Conservation (phyloP, 2,329 filamentous ascomycete genomes). For the Dothistroma septosporum region DNA sequence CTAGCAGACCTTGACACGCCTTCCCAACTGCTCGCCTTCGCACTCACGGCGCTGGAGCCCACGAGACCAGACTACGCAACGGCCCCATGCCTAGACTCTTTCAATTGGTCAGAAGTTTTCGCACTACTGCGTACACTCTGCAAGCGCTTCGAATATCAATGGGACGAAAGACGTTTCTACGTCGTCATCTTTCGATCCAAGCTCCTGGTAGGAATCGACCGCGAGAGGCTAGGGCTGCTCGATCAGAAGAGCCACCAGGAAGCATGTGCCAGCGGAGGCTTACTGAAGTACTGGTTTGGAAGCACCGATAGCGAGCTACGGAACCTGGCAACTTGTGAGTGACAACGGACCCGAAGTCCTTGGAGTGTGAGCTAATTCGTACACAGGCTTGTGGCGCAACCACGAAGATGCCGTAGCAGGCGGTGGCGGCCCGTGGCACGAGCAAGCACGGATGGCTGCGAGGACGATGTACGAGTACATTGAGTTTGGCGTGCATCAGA, state of each 20-base stretch:
- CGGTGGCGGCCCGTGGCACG: conserved; percentile 55
- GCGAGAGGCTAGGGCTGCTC: conserved; percentile 63
- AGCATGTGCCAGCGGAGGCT: conserved; percentile 71
- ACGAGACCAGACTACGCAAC: conserved; percentile 70
- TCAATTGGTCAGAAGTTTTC: conserved; percentile 71
- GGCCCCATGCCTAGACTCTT: conserved; percentile 65
- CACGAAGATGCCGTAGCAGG: conserved; percentile 58
- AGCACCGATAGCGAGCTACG: conserved; percentile 62
- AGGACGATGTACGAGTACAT: conserved; percentile 44
- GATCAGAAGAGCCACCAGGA: conserved; percentile 78
- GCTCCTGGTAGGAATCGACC: conserved; percentile 64
- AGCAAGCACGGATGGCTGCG: conserved; percentile 49
- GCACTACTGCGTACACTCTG: conserved; percentile 50
- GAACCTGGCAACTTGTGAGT: conserved; percentile 70
- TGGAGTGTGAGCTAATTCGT: conserved; percentile 3
- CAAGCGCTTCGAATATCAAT: conserved; percentile 12
- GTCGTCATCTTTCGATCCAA: conserved; percentile 78
- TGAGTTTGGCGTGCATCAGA: conserved; percentile 37
- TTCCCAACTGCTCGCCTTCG: conserved; percentile 66
- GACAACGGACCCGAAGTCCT: background rate
- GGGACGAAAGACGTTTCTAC: conserved; percentile 56
- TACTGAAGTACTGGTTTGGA: conserved; percentile 94
- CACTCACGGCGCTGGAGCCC: conserved; percentile 61
- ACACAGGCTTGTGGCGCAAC: conserved; percentile 62
- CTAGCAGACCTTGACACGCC: conserved; percentile 62